A percentile compares a stretch with the other conserved stretches of the same genome.
phyloP scores from a whole-genome alignment of 805 yeast genomes.

The Candida stauntonica region DNA sequence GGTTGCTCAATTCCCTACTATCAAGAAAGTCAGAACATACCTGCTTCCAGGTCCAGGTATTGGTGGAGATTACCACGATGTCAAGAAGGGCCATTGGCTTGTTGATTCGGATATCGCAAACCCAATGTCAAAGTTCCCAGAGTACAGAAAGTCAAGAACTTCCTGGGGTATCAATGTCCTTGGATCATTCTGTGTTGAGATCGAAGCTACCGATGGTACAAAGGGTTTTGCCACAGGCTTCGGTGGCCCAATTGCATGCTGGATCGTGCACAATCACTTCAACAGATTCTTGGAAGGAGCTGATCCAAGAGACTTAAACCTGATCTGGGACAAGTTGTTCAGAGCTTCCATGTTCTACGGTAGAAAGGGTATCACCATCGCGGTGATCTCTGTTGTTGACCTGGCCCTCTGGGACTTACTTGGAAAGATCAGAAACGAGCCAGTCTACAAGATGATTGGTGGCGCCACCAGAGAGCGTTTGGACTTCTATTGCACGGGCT shows the following conservation, averaged over 20 bases:
- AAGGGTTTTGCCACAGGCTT: conserved; percentile 49
- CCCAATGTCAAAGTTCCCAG: conserved; percentile 46
- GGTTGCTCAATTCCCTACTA: conserved; percentile 37
- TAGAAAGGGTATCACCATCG: conserved; percentile 44
- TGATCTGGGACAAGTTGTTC: conserved; percentile 46
- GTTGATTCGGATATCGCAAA: conserved; percentile 43
- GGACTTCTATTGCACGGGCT: conserved; percentile 47
- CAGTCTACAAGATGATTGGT: conserved; percentile 48
- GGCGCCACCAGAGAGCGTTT: conserved; percentile 44
- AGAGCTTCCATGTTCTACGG: conserved; percentile 49
- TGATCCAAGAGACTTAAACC: conserved; percentile 43
- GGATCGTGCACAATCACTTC: conserved; percentile 44
- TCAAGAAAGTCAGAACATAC: conserved; percentile 39
- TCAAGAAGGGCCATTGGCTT: conserved; percentile 45
- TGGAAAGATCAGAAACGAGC: conserved; percentile 46
- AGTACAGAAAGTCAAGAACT: conserved; percentile 40
- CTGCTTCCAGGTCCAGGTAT: conserved; percentile 40
- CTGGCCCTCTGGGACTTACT: conserved; percentile 48
- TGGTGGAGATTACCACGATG: conserved; percentile 51
- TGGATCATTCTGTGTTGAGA: conserved; percentile 46
- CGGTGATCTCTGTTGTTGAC: conserved; percentile 44
- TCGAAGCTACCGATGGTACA: conserved; percentile 45
- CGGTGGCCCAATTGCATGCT: conserved; percentile 48
- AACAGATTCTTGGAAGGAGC: conserved; percentile 41
- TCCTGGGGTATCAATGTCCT: conserved; percentile 49